phyloP scores from a whole-genome alignment of 345 rosid genomes.

The Eucalyptus erythrocorys region DNA sequence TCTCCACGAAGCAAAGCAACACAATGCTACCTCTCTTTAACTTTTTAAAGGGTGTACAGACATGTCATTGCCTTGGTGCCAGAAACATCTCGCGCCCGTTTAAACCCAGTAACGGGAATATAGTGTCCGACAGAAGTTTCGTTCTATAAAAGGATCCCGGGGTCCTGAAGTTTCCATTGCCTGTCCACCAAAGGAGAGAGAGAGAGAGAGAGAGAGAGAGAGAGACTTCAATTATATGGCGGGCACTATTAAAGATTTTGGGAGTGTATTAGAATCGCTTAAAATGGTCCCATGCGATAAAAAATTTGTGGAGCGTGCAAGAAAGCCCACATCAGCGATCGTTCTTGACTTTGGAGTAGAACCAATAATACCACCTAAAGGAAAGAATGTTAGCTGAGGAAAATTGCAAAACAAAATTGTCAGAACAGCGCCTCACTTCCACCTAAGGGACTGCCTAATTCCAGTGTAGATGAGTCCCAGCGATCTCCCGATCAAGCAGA shows the following conservation, averaged over 20 bases:
- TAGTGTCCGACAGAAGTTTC: not conserved
- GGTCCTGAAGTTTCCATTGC: not conserved
- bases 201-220: not conserved
- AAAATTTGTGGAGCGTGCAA: not conserved
- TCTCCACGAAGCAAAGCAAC: not conserved
- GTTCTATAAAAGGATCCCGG: not conserved
- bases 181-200: not conserved
- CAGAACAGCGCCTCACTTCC: slow-evolving; percentile 44
- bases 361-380: not conserved
- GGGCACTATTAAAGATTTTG: not conserved
- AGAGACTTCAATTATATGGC: not conserved
- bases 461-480: slow-evolving; percentile 84
- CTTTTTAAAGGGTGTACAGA: not conserved
- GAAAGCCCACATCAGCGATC: not conserved
- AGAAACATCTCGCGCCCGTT: not conserved
- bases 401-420: not conserved
- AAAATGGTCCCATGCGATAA: not conserved
- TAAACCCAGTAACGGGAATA: not conserved
- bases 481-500: slow-evolving; percentile 81
- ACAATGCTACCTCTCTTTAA: not conserved
- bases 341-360: not conserved
- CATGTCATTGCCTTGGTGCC: not conserved
- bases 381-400: not conserved
- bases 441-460: slow-evolving; percentile 78
- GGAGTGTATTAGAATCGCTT: not conserved